These are phyloP conservation scores for Amaranthus hypochondriacus DNA, from an alignment of 148 eudicot species.

Conservation along the genomic window DNA sequence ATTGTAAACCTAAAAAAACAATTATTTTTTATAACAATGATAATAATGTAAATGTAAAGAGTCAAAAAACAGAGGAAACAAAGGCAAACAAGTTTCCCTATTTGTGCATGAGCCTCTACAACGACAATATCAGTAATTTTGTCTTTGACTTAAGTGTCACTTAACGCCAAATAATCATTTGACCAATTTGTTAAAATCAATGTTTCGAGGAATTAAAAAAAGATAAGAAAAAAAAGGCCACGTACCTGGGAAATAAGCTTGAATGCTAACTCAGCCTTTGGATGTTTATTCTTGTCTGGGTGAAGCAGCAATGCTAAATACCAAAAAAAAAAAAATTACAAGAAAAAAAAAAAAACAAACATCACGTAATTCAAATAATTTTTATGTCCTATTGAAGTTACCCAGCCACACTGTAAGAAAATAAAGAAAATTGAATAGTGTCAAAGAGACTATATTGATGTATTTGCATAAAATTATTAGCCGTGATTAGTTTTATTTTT, in stretches of 20 bases:
- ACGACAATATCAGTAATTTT: neutral
- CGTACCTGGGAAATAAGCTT: slow-evolving; percentile 72
- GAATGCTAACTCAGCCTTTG: slow-evolving; percentile 79
- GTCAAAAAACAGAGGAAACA: slow-evolving; percentile 7
- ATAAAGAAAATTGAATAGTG: too few relatives aligned
- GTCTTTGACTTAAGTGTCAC: neutral
- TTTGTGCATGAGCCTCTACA: slow-evolving; percentile 10
- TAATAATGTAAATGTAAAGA: slow-evolving; percentile 2
- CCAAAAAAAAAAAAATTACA: neutral
- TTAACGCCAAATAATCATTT: neutral
- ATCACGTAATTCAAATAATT: too few relatives aligned
- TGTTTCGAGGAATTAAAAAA: neutral
- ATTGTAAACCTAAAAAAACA: too few relatives aligned
- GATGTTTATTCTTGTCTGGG: slow-evolving; percentile 87
- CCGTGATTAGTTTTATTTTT: too few relatives aligned
- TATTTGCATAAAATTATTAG: too few relatives aligned
- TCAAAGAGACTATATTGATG: too few relatives aligned
- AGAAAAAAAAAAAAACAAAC: neutral
- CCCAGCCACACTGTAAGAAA: too few relatives aligned
- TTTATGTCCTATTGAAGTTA: too few relatives aligned
- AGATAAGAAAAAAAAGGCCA: neutral
- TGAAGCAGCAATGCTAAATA: slow-evolving; percentile 61
- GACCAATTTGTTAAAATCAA: slow-evolving; percentile 1
- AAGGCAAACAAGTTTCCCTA: neutral
- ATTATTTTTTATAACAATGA: neutral